phyloP scores from a whole-genome alignment of 1,284 basidiomycete species.

The Ustilago crameri region DNA sequence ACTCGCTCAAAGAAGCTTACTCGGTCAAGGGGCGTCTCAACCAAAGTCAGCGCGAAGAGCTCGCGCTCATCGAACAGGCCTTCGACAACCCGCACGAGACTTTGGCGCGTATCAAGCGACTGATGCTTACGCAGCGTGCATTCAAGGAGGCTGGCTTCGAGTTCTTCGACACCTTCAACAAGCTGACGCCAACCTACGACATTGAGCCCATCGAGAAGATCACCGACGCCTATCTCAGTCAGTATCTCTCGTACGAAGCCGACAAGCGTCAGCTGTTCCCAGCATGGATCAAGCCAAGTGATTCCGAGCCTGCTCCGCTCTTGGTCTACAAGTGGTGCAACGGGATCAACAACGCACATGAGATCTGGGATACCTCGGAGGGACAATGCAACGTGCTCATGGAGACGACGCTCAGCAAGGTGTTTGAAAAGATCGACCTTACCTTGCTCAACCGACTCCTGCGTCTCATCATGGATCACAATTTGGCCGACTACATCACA shows the following conservation, averaged over 20 bases:
- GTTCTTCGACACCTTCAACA: slow-evolving; percentile 67
- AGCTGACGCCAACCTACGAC: slow-evolving; percentile 66
- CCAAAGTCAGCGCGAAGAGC: slow-evolving; percentile 67
- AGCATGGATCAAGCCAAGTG: slow-evolving; percentile 68
- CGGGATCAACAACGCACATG: slow-evolving; percentile 66
- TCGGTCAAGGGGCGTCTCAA: slow-evolving; percentile 67
- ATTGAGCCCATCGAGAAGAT: slow-evolving; percentile 69
- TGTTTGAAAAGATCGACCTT: slow-evolving; percentile 68
- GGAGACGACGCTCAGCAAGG: slow-evolving; percentile 67
- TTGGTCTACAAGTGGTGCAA: slow-evolving; percentile 69
- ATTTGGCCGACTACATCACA: slow-evolving; percentile 68
- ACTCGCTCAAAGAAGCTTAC: slow-evolving; percentile 67
- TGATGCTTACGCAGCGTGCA: slow-evolving; percentile 67
- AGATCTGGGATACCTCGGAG: slow-evolving; percentile 66
- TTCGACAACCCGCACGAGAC: slow-evolving; percentile 68
- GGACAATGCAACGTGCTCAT: slow-evolving; percentile 68
- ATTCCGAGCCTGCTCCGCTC: slow-evolving; percentile 66
- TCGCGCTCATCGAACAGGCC: slow-evolving; percentile 67
- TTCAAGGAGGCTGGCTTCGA: slow-evolving; percentile 68
- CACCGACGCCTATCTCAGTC: slow-evolving; percentile 67
- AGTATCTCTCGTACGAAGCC: slow-evolving; percentile 67
- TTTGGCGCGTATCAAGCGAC: slow-evolving; percentile 66
- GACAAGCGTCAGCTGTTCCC: slow-evolving; percentile 68
- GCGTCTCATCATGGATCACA: slow-evolving; percentile 68
- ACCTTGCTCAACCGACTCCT: slow-evolving; percentile 67